Evolutionary conservation across 345 rosid genomes (phyloP).

Genomic region (Orychophragmus violaceus): DNA sequence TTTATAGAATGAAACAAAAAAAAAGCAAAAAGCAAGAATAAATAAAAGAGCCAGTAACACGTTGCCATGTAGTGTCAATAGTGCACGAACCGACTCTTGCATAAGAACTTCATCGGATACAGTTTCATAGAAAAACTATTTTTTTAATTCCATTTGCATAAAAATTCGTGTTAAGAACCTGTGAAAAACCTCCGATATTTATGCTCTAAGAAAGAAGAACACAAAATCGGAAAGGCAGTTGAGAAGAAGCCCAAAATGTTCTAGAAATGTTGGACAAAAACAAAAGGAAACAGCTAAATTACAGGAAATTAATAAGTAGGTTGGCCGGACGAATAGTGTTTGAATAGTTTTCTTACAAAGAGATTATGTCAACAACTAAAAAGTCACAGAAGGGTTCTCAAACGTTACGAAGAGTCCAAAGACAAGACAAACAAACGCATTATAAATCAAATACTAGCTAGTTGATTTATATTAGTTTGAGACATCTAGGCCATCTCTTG

Average conservation of each 20-base stretch:
- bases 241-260: slow-evolving; percentile 23
- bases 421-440: background rate
- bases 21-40: too few relatives aligned
- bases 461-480: background rate
- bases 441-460: background rate
- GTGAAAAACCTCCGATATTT: too few relatives aligned
- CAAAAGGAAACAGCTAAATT: slow-evolving; percentile 1
- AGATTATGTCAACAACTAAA: slow-evolving; percentile 22
- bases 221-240: background rate
- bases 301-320: background rate
- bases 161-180: too few relatives aligned
- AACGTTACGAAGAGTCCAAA: slow-evolving; percentile 19
- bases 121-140: too few relatives aligned
- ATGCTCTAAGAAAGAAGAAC: slow-evolving; percentile 20
- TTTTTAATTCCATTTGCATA: too few relatives aligned
- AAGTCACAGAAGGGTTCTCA: slow-evolving; percentile 16
- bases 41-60: too few relatives aligned
- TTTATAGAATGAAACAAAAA: too few relatives aligned
- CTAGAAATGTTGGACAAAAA: slow-evolving; percentile 19
- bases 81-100: too few relatives aligned
- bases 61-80: too few relatives aligned
- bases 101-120: too few relatives aligned
- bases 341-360: slow-evolving; percentile 2
- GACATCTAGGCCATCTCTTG: slow-evolving; percentile 27
- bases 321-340: slow-evolving; percentile 10